Base-by-base conservation (phyloP, 2,329 filamentous ascomycete genomes). In the Laburnicola sp. region DNA sequence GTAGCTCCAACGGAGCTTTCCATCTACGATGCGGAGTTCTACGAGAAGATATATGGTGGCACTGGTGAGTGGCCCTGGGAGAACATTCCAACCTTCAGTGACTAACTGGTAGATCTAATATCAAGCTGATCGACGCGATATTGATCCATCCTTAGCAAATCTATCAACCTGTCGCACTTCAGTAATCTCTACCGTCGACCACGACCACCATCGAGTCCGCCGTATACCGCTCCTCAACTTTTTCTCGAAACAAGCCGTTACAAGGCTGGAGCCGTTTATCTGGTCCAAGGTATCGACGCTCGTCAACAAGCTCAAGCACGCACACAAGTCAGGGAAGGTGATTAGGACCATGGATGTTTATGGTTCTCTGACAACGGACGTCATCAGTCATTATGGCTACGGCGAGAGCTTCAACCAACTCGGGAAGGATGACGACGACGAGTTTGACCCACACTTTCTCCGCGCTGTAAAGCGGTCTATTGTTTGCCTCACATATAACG, bases 221-320 rank as follows among this genome's bases (percentile, higher is more conserved):
- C 56, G 68, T 4, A 46, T 37, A 2, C 59, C 63, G 2, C 41
- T 71, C 7, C 47, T 57, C 36, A 56, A 42, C 2, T 62, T 68
- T 56, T 70, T 71, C 50, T 68, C 65, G 6, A 59, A 57, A 23
- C 48, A 48, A n/a, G 46, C 52, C 2, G 56, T 69, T 26, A 45
- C 32, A 0, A 32, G 37, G 3, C 41, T 68, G 2, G 63, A 67
- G 36, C 55, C 59, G 1, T 31, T 56, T 21, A 62, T 70, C 38
- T 53, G 50, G 48, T 23, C 45, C 3, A 51, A 45, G 26, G 44
- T 60, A 4, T 34, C 47, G 5, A 28, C 37, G n/a, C 16, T 58
- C 3, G 43, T 58, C 4, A 28, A 31, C 5, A 45, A 49, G 27
- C 31, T 56, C 10, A 48, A 53, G 27, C 11, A 34, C 2, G 43